Evolutionary conservation across 2,329 filamentous ascomycete genomes (phyloP), one percentile per base, ranked within the genome.

Genomic region (Alternaria ventricosa): DNA sequence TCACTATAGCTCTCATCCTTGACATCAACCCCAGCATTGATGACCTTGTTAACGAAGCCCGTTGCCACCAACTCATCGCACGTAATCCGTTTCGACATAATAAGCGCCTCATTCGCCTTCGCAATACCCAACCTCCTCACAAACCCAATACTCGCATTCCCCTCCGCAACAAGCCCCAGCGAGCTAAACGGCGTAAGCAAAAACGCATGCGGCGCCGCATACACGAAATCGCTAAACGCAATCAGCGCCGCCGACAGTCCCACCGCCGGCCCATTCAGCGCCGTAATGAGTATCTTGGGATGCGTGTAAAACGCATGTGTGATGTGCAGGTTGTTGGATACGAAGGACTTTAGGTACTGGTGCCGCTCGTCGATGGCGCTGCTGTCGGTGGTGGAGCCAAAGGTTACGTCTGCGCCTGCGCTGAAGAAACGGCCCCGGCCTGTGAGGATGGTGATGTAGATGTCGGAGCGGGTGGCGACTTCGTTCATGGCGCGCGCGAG

Each of bases 261-360:
- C 57, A 99, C 87, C 11, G 90, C 94, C 6, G 96, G 96, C 4
- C 95, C 96, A 82, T 98, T 98, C 69, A 98, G 89, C 0, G 93
- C 96, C 0, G 90, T 90, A 64, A 98, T 87, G 23, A 98, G 91
- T 81, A 98, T 92, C 83, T 98, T 97, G 72, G 94, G 92, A 82
- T 98, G 96, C 13, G 89, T 90, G 84, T 96, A 94, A 84, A 98
- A 97, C 72, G 93, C 90, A 73, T 93, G 90, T 3, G 94, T 96
- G 73, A 93, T 87, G 85, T 97, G 92, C 60, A 97, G 87, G 85
- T 98, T 98, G 85, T 92, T 91, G 70, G 90, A 85, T 11, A 93
- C 91, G 81, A 98, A 97, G 75, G 78, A 84, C 55, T 87, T 85
- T 36, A 96, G 87, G 83, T 89, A 90, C 70, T 88, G 84, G n/a